phyloP scores from a whole-genome alignment of 805 yeast species.

The Lachancea quebecensis region DNA sequence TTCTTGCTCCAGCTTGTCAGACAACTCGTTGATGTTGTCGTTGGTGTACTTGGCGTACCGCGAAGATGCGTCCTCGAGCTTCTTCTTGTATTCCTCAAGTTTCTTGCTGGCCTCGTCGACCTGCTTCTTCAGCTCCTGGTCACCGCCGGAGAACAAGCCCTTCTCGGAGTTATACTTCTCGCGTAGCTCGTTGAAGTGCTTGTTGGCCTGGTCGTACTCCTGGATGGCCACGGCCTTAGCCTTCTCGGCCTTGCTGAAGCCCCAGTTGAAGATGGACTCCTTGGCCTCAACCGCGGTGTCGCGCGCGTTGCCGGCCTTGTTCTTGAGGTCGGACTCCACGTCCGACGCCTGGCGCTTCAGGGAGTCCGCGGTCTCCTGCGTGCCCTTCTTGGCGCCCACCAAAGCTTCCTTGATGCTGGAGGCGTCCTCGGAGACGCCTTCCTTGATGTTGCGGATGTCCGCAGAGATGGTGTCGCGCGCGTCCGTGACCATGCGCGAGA shows the following conservation, averaged over 20 bases:
- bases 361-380: slow-evolving; percentile 7
- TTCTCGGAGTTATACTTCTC: slow-evolving; percentile 13
- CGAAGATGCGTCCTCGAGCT: slow-evolving; percentile 18
- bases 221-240: slow-evolving; percentile 27
- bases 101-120: slow-evolving; percentile 15
- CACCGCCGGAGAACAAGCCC: slow-evolving; percentile 17
- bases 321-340: slow-evolving; percentile 4
- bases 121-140: slow-evolving; percentile 12
- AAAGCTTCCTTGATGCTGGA: slow-evolving; percentile 13
- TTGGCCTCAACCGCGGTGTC: slow-evolving; percentile 9
- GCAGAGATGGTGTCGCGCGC: slow-evolving; percentile 8
- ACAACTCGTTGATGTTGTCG: slow-evolving; percentile 23
- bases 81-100: slow-evolving; percentile 14
- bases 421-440: slow-evolving; percentile 15
- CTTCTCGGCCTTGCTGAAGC: slow-evolving; percentile 25
- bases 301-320: slow-evolving; percentile 8
- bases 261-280: slow-evolving; percentile 24
- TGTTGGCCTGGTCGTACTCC: slow-evolving; percentile 25
- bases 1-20: slow-evolving; percentile 21
- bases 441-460: slow-evolving; percentile 12
- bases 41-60: slow-evolving; percentile 16
- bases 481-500: slow-evolving; percentile 5
- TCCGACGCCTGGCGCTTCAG: slow-evolving; percentile 10
- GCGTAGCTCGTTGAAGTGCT: slow-evolving; percentile 19
- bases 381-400: slow-evolving; percentile 6